These are phyloP conservation scores for Bisporella sp. DNA, from an alignment of 2,329 filamentous ascomycete genomes.

Conservation along the genomic window DNA sequence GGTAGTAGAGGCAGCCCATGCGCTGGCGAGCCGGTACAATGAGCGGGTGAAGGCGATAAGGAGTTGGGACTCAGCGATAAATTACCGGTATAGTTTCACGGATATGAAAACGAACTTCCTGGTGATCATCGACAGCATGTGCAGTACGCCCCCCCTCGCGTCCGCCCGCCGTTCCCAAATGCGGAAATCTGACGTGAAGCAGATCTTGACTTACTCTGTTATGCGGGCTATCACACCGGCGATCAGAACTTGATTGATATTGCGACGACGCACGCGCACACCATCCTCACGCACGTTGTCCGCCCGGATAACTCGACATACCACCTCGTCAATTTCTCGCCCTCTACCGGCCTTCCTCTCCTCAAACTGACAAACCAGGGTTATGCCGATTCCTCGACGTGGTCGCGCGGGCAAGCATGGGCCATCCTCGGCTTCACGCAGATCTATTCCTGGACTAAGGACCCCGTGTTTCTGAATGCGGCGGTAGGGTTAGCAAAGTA, in stretches of 20 bases:
- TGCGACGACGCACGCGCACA: conserved; percentile 28
- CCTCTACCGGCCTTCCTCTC: conserved; percentile 28
- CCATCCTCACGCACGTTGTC: conserved; percentile 27
- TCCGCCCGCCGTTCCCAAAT: neutral
- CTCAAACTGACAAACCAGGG: conserved; percentile 34
- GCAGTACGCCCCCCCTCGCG: conserved; percentile 13
- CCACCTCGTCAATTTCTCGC: conserved; percentile 35
- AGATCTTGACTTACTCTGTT: conserved; percentile 29
- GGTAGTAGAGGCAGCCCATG: conserved; percentile 23
- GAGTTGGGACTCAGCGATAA: conserved; percentile 32
- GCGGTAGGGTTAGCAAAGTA: conserved; percentile 31
- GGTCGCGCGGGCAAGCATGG: conserved; percentile 26
- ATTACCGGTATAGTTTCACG: conserved; percentile 9
- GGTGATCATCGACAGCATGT: conserved; percentile 29
- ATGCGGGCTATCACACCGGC: conserved; percentile 25
- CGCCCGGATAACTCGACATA: conserved; percentile 25
- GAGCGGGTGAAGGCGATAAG: conserved; percentile 17
- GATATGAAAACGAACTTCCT: conserved; percentile 19
- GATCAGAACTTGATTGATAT: conserved; percentile 24
- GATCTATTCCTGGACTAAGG: conserved; percentile 31
- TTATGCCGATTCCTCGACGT: conserved; percentile 31
- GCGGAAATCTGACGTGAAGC: neutral
- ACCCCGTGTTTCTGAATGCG: conserved; percentile 22
- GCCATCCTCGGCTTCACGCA: conserved; percentile 28
- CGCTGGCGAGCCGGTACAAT: conserved; percentile 9